These are phyloP conservation scores for Atalantia buxifolia DNA, from an alignment of 345 rosid species.

Conservation along the genomic window DNA sequence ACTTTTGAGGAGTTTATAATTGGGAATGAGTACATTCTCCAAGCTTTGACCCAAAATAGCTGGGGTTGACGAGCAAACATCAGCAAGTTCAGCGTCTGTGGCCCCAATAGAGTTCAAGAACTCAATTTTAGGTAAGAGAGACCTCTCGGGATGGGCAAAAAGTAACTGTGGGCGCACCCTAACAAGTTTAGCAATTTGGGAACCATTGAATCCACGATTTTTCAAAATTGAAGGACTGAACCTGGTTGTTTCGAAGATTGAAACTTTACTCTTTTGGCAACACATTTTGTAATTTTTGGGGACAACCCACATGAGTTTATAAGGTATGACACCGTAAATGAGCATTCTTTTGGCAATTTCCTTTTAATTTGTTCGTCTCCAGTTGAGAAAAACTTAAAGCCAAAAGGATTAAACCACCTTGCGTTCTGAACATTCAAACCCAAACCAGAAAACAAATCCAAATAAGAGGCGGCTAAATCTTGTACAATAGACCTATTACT, in stretches of 20 bases:
- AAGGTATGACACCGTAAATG: conserved; percentile 10
- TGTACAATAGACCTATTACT: background rate
- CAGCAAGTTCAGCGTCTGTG: background rate
- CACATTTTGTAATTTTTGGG: conserved; percentile 2
- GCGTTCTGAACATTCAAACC: background rate
- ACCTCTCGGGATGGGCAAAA: background rate
- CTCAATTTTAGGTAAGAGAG: conserved; percentile 9
- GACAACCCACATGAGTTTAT: conserved; percentile 13
- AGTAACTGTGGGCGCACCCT: background rate
- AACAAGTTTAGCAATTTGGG: conserved; percentile 10
- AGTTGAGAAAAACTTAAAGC: background rate
- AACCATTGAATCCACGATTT: background rate
- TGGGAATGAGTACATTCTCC: conserved; percentile 6
- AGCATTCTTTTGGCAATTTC: background rate
- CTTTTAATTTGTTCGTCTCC: background rate
- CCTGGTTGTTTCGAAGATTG: background rate
- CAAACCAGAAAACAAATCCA: background rate
- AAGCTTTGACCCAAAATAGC: background rate
- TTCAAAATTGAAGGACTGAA: background rate
- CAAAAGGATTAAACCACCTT: background rate
- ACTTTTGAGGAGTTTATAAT: conserved; percentile 7
- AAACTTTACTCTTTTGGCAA: background rate
- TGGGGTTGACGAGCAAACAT: background rate
- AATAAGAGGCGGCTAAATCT: background rate
- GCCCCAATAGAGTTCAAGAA: conserved; percentile 15